phyloP scores from a whole-genome alignment of 2,329 filamentous ascomycete genomes.

The Lecanoromycetidae sp. region DNA sequence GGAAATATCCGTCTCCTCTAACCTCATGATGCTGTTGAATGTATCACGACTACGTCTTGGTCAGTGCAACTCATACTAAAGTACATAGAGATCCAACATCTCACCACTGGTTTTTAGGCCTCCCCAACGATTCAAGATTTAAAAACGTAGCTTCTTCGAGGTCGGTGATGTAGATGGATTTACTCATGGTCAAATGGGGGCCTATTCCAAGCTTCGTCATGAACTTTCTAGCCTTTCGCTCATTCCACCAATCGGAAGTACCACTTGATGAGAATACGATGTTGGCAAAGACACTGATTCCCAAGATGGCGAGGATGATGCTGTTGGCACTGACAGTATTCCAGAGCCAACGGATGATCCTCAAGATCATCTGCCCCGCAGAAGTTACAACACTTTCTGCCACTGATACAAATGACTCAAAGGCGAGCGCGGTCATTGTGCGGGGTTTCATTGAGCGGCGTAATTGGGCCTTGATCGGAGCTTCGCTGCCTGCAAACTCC shows the following conservation, averaged over 20 bases:
- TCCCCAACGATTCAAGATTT: background rate
- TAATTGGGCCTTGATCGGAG: constrained; percentile 26
- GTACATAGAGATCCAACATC: background rate
- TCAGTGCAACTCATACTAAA: background rate
- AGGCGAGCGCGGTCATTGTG: constrained; percentile 55
- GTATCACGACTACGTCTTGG: constrained; percentile 31
- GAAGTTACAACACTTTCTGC: constrained; percentile 63
- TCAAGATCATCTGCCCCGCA: constrained; percentile 65
- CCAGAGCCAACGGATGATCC: constrained; percentile 51
- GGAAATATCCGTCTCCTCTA: constrained; percentile 43
- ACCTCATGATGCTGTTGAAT: constrained; percentile 48
- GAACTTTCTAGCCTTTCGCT: constrained; percentile 66
- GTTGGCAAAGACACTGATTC: constrained; percentile 60
- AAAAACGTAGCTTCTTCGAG: constrained; percentile 49
- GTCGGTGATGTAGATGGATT: constrained; percentile 71
- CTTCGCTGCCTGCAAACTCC: constrained; percentile 27
- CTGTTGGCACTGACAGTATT: constrained; percentile 60
- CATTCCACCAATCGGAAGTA: constrained; percentile 69
- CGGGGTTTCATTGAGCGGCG: constrained; percentile 48
- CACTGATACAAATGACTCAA: constrained; percentile 61
- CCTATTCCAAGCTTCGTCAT: constrained; percentile 71
- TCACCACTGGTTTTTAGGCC: constrained; percentile 7
- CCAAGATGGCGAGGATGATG: constrained; percentile 57
- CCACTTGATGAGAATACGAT: constrained; percentile 62
- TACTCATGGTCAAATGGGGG: constrained; percentile 70